Conservation (phyloP, 331 rosid genomes). For the Rosa hybrid region DNA sequence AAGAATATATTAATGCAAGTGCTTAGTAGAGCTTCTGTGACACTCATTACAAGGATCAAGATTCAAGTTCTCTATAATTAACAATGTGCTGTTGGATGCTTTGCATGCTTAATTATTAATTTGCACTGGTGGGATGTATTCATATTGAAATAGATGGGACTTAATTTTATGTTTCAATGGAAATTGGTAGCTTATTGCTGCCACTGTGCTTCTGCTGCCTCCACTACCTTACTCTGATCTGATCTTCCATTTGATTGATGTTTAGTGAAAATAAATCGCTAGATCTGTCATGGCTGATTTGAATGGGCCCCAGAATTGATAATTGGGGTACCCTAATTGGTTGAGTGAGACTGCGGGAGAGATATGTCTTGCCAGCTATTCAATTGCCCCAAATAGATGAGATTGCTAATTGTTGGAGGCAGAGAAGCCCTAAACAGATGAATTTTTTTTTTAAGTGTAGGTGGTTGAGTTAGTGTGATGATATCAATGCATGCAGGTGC, state of each 20-base stretch:
- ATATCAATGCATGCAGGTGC: constrained; percentile 74
- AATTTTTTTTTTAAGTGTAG: constrained; percentile 42
- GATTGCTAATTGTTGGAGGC: constrained; percentile 39
- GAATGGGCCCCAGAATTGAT: constrained; percentile 43
- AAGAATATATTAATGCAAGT: constrained; percentile 51
- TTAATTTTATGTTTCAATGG: constrained; percentile 30
- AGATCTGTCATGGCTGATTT: constrained; percentile 24
- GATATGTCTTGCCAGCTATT: constrained; percentile 33
- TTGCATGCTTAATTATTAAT: constrained; percentile 27
- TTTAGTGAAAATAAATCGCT: constrained; percentile 23
- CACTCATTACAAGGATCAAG: constrained; percentile 44
- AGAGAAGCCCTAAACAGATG: constrained; percentile 33
- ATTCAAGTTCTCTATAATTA: constrained; percentile 45
- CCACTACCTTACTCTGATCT: constrained; percentile 18
- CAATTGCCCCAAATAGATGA: constrained; percentile 27
- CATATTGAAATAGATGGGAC: constrained; percentile 21
- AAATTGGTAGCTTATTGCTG: constrained; percentile 29
- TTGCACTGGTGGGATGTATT: constrained; percentile 30
- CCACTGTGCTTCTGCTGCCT: constrained; percentile 27
- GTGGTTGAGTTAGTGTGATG: constrained; percentile 52
- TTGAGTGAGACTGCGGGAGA: constrained; percentile 30
- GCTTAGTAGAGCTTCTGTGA: constrained; percentile 45
- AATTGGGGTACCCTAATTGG: constrained; percentile 29
- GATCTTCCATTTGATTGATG: constrained; percentile 25
- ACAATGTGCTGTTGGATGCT: constrained; percentile 18